These are phyloP conservation scores for Pezicula radicicola DNA, from an alignment of 2,329 filamentous ascomycete genomes.

Conservation along the genomic window DNA sequence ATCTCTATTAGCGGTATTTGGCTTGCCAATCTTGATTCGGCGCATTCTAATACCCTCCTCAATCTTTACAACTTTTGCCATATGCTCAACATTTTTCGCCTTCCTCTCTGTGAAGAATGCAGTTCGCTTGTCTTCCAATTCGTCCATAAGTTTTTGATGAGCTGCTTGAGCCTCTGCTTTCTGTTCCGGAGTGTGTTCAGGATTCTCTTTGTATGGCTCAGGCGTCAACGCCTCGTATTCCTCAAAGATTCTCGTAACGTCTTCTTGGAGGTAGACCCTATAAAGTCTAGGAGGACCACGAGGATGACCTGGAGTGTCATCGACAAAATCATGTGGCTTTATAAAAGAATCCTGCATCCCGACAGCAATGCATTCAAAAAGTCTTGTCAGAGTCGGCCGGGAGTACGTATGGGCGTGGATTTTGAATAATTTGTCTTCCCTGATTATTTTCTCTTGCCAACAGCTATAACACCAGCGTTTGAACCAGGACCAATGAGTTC, in stretches of 20 bases:
- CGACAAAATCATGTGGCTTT: conserved; percentile 26
- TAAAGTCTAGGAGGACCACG: conserved; percentile 22
- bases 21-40: conserved; percentile 17
- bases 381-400: conserved; percentile 16
- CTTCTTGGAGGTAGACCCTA: conserved; percentile 21
- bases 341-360: conserved; percentile 27
- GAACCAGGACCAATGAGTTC: conserved; percentile 29
- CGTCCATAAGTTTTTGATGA: conserved; percentile 17
- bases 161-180: conserved; percentile 16
- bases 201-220: conserved; percentile 18
- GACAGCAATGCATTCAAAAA: conserved; percentile 27
- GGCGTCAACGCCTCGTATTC: conserved; percentile 25
- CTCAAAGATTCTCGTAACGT: conserved; percentile 21
- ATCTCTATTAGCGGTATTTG: conserved; percentile 20
- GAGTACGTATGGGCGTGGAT: conserved; percentile 14
- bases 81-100: conserved; percentile 21
- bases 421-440: conserved; percentile 27
- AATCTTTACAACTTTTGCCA: conserved; percentile 23
- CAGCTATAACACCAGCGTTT: conserved; percentile 26
- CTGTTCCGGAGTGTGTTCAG: conserved; percentile 18
- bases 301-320: conserved; percentile 14
- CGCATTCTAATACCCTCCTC: conserved; percentile 20
- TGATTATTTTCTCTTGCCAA: conserved; percentile 24
- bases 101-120: conserved; percentile 22
- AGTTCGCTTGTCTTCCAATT: conserved; percentile 16